Evolutionary conservation across 2,329 filamentous ascomycete species (phyloP).

Genomic region (Alternaria arborescens): DNA sequence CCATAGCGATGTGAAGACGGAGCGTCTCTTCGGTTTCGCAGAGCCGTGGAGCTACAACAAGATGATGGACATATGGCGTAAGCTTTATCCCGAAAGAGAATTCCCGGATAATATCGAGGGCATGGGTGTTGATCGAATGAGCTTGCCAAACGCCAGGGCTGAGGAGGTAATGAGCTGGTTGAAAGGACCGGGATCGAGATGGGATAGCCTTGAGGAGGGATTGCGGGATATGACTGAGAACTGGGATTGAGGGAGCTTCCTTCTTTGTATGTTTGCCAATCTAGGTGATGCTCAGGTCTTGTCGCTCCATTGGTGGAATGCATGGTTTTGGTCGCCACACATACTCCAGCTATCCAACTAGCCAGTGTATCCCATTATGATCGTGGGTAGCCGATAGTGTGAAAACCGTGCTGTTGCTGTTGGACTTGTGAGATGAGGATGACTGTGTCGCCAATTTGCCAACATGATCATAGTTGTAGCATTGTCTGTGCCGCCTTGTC

Average conservation of each 20-base stretch:
- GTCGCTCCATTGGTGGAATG: too few species aligned
- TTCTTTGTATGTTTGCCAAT: neutral
- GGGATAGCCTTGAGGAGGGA: conserved; percentile 37
- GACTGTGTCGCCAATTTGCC: neutral
- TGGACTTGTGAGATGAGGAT: too few species aligned
- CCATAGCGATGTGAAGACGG: conserved; percentile 54
- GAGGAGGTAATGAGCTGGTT: conserved; percentile 40
- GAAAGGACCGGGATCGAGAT: conserved; percentile 39
- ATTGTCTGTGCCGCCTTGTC: neutral
- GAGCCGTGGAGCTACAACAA: conserved; percentile 58
- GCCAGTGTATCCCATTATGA: too few species aligned
- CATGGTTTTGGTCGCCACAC: too few species aligned
- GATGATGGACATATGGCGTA: conserved; percentile 51
- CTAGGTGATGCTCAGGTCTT: neutral
- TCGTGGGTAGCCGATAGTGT: too few species aligned
- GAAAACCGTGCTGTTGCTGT: too few species aligned
- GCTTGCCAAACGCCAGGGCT: conserved; percentile 31
- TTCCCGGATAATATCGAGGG: conserved; percentile 40
- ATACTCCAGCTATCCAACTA: too few species aligned
- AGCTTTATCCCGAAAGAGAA: conserved; percentile 51
- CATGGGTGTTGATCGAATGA: conserved; percentile 26
- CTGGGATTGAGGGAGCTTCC: conserved; percentile 1
- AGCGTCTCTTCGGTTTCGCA: conserved; percentile 65
- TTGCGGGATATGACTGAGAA: conserved; percentile 26
- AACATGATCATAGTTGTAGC: neutral